Evolutionary conservation across 2,329 filamentous ascomycete species (phyloP).

Genomic region (Xylariaceae sp.): DNA sequence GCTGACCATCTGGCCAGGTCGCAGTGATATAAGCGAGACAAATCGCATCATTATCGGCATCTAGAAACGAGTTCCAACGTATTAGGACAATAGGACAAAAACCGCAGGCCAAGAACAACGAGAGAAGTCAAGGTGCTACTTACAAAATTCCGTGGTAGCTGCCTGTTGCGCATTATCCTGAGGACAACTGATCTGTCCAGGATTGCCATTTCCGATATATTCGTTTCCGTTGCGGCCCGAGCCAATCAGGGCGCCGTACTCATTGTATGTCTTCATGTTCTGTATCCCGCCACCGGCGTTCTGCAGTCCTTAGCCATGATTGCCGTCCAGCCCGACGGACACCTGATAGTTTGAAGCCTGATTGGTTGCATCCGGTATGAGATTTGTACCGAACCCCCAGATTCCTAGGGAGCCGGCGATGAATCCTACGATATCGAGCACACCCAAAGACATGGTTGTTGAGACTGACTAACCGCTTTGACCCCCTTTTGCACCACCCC

Average conservation of each 20-base stretch:
- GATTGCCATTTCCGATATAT: not conserved
- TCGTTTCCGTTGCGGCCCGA: slow-evolving; percentile 1
- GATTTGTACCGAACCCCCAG: slow-evolving; percentile 3
- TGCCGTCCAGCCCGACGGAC: not conserved
- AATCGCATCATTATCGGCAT: slow-evolving; percentile 7
- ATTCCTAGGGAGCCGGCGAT: slow-evolving; percentile 2
- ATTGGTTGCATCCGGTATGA: not conserved
- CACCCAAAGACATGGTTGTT: no score
- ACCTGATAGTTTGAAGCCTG: slow-evolving; percentile 4
- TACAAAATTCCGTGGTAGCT: slow-evolving; percentile 9
- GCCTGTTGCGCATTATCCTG: slow-evolving; percentile 6
- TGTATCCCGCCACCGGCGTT: slow-evolving; percentile 4
- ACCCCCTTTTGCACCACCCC: no score
- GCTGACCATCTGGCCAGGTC: slow-evolving; percentile 1
- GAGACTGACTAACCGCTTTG: no score
- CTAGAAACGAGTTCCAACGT: no score
- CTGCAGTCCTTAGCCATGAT: not conserved
- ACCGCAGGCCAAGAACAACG: not conserved
- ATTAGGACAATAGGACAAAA: not conserved
- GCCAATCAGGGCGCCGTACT: slow-evolving; percentile 6
- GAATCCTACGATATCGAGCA: slow-evolving; percentile 1
- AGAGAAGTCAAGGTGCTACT: not conserved
- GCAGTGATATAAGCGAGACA: slow-evolving; percentile 10
- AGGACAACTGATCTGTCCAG: not conserved
- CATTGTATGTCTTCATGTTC: slow-evolving; percentile 7